Evolutionary conservation across 192 early-diverging fungal species (phyloP), one percentile per base, ranked within the genome.

Genomic region (Backusella macrospora): DNA sequence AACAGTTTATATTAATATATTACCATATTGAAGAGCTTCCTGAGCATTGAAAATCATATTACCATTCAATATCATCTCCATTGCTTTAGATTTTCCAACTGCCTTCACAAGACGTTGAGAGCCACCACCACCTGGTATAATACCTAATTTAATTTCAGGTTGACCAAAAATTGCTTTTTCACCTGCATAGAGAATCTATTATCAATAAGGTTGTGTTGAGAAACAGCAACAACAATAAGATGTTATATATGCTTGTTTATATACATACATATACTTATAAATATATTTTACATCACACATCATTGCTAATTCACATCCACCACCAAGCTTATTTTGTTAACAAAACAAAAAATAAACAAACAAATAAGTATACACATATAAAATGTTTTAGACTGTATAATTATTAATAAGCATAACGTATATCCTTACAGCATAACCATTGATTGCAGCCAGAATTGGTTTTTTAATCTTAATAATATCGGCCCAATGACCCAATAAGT

Each of bases 281-380:
- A n/a, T n/a, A n/a, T n/a, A n/a, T n/a, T 85, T 81, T 76, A 81
- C 79, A 62, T 81, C 93, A 82, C 93, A 95, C 93, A 96, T 97
- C 97, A 99, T 99, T 74, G 97, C 96, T 76, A 99, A 89, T 81
- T 99, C 97, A 77, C 97, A 99, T 62, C 97, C 97, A 74, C 97
- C 97, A 55, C 97, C 97, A 26, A 99, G 90, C 88, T 92, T 63
- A 12, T 48, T 42, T 64, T 34, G 29, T 34, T 34, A 2, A 34
- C 2, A 34, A 34, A 34, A 34, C 29, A 69, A 64, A 75, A 68
- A 67, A 38, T 16, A 43, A 40, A 48, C 14, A 65, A 65, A 43
- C 73, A 59, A 59, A 26, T 26, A 21, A 9, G 16, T 23, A 43
- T 6, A 9, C 8, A 18, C 66, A 18, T 29, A 13, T 10, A 15